Percentiles rank a stretch among this genome's conserved stretches.
Conservation (phyloP, 495 filamentous ascomycete genomes). For the Cercophora newfieldiana region DNA sequence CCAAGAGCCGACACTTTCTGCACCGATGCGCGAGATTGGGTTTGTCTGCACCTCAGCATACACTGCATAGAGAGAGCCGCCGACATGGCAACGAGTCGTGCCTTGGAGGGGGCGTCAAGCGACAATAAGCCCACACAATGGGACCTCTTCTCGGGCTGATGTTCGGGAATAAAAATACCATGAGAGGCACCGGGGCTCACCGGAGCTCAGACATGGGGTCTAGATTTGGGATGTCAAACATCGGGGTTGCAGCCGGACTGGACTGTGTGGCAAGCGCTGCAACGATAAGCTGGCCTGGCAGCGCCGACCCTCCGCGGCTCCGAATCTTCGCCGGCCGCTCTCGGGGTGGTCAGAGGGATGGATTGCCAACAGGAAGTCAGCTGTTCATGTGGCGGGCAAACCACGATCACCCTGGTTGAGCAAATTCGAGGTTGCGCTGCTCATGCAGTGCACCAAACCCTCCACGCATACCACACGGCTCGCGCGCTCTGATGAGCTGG, state of each 20-base stretch:
- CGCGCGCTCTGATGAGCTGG: background rate
- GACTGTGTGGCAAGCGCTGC: background rate
- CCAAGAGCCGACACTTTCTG: background rate
- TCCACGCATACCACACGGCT: background rate
- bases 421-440: background rate
- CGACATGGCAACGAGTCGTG: constrained; percentile 6
- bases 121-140: background rate
- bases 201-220: background rate
- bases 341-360: background rate
- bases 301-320: background rate
- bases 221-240: background rate
- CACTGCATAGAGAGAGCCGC: background rate
- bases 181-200: background rate
- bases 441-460: background rate
- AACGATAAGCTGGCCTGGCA: background rate
- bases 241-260: background rate
- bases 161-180: background rate
- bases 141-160: background rate
- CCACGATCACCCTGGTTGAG: constrained; percentile 10
- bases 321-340: background rate
- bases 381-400: constrained; percentile 10
- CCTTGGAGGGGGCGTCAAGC: background rate
- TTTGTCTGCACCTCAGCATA: background rate
- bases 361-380: constrained; percentile 1
- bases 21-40: background rate